Evolutionary conservation across 2,329 filamentous ascomycete genomes (phyloP).

Genomic region (Penicillium olsonii): DNA sequence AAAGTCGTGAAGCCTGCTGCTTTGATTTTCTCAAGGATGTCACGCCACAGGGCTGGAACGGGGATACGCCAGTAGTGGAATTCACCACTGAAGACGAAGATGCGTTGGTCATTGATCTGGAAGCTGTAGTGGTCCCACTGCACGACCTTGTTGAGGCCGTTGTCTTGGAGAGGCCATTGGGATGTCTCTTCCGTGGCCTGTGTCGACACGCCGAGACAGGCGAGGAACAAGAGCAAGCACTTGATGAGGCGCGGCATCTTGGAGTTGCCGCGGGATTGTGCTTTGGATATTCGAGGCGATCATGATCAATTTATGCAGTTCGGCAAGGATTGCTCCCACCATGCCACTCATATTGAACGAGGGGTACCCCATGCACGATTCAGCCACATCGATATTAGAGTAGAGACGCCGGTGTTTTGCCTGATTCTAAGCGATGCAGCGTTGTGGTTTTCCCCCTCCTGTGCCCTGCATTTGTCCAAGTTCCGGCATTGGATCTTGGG

Average conservation of each 20-base stretch:
- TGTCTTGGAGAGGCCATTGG: conserved; percentile 52
- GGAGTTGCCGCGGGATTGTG: not conserved
- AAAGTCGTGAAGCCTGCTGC: conserved; percentile 53
- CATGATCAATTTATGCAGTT: conserved; percentile 2
- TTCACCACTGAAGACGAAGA: conserved; percentile 57
- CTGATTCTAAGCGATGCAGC: not conserved
- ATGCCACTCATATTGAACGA: not conserved
- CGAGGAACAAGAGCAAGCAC: conserved; percentile 11
- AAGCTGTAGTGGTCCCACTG: conserved; percentile 59
- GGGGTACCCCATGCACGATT: not conserved
- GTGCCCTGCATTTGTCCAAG: not conserved
- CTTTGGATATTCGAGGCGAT: not conserved
- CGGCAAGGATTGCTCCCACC: not conserved
- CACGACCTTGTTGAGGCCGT: conserved; percentile 48
- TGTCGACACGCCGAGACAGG: conserved; percentile 9
- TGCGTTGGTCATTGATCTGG: conserved; percentile 52
- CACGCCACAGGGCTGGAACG: conserved; percentile 53
- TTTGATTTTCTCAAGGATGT: conserved; percentile 56
- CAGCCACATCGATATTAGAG: not conserved
- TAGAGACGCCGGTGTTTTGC: not conserved
- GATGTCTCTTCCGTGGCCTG: conserved; percentile 7
- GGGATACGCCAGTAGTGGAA: conserved; percentile 57
- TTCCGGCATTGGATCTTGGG: not conserved
- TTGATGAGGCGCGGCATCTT: conserved; percentile 12
- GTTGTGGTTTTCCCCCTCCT: not conserved